Conservation (phyloP, 805 yeast genomes). For the Candida sonorensis region DNA sequence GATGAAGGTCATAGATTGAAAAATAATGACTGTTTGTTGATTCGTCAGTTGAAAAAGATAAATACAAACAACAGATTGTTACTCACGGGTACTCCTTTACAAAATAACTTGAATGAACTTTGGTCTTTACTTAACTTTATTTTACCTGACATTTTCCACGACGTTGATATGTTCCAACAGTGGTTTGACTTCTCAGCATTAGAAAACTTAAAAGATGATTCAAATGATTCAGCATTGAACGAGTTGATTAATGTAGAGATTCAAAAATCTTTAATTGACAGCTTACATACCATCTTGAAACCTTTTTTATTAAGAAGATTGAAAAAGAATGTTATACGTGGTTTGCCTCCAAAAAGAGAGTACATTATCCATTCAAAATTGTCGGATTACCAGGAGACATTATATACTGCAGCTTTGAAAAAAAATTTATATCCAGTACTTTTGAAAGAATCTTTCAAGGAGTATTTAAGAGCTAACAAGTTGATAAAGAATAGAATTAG, state of each 20-base stretch:
- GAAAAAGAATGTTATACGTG: conserved; percentile 62
- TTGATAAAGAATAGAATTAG: conserved; percentile 13
- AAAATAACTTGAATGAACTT: conserved; percentile 80
- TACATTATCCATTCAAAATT: conserved; percentile 72
- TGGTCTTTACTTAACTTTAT: conserved; percentile 92
- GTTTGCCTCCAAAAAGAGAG: conserved; percentile 85
- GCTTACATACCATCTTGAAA: conserved; percentile 78
- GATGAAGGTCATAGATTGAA: conserved; percentile 96
- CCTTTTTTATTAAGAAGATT: conserved; percentile 83
- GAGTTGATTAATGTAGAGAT: conserved; percentile 50
- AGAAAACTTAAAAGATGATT: conserved; percentile 29
- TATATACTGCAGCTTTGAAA: conserved; percentile 38
- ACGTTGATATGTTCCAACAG: conserved; percentile 79
- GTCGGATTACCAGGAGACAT: conserved; percentile 52
- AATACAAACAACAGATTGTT: conserved; percentile 66
- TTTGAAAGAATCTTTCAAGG: conserved; percentile 40
- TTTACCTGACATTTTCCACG: conserved; percentile 88
- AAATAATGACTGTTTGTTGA: conserved; percentile 71
- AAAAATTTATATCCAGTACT: conserved; percentile 38
- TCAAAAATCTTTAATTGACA: conserved; percentile 58
- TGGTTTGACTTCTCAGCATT: conserved; percentile 85
- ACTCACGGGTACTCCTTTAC: conserved; percentile 94
- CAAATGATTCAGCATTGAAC: conserved; percentile 29
- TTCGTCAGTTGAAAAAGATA: conserved; percentile 62
- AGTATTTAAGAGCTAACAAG: conserved; percentile 40